phyloP scores from a whole-genome alignment of 139 green algal genomes.

The Chlamydomonas applanata region DNA sequence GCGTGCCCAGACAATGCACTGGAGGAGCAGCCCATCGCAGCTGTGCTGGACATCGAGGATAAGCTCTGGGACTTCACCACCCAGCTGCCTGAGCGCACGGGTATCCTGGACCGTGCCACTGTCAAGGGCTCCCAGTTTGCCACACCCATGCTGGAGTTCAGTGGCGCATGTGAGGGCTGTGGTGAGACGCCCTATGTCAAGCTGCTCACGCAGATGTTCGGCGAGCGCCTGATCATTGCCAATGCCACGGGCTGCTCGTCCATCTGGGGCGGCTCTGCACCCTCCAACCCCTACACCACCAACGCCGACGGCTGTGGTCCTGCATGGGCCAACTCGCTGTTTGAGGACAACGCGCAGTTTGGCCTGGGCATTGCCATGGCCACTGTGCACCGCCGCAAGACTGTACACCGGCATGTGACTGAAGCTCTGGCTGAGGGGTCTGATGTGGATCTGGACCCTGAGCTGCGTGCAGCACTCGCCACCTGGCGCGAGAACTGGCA shows the following conservation, averaged over 20 bases:
- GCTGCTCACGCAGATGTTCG: slow-evolving; percentile 56
- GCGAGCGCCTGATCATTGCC: slow-evolving; percentile 54
- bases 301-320: slow-evolving; percentile 45
- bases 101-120: slow-evolving; percentile 45
- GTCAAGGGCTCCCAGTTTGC: slow-evolving; percentile 56
- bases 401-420: slow-evolving; percentile 2
- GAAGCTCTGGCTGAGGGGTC: slow-evolving; percentile 16
- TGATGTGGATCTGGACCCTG: background rate
- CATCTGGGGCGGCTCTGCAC: slow-evolving; percentile 61
- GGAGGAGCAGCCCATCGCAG: slow-evolving; percentile 23
- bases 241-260: slow-evolving; percentile 58
- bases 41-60: slow-evolving; percentile 33
- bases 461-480: background rate
- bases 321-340: slow-evolving; percentile 65
- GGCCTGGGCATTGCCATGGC: slow-evolving; percentile 55
- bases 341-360: slow-evolving; percentile 58
- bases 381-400: slow-evolving; percentile 45
- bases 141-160: slow-evolving; percentile 58
- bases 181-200: slow-evolving; percentile 52
- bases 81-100: slow-evolving; percentile 24
- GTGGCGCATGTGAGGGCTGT: slow-evolving; percentile 56
- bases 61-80: slow-evolving; percentile 46
- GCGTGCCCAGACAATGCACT: slow-evolving; percentile 57
- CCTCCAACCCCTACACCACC: slow-evolving; percentile 58
- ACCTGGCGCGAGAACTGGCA: slow-evolving; percentile 6